These are phyloP conservation scores for Leucocoprinus sp. DNA, from an alignment of 768 basidiomycete genomes.

Conservation along the genomic window DNA sequence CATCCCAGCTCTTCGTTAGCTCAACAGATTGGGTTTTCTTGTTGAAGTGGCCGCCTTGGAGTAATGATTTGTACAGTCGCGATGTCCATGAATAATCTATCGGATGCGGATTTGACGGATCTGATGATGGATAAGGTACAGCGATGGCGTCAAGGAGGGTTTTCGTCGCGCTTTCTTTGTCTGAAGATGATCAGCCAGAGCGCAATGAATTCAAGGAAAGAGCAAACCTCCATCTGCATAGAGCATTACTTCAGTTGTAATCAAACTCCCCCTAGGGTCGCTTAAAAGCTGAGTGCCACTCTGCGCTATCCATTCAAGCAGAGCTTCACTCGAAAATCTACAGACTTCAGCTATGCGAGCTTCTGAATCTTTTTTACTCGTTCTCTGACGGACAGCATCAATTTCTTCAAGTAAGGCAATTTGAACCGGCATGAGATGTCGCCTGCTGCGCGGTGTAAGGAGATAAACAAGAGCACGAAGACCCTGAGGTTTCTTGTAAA, in stretches of 20 bases:
- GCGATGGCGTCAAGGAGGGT: conserved; percentile 54
- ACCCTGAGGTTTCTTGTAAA: conserved; percentile 62
- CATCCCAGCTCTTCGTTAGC: conserved; percentile 39
- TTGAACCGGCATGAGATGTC: conserved; percentile 83
- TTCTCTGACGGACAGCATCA: conserved; percentile 54
- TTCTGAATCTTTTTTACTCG: conserved; percentile 75
- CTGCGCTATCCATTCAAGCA: conserved; percentile 63
- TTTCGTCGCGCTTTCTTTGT: conserved; percentile 57
- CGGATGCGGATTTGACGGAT: conserved; percentile 44
- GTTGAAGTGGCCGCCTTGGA: conserved; percentile 88
- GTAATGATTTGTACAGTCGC: conserved; percentile 78
- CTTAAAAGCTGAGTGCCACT: conserved; percentile 53
- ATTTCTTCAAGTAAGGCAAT: conserved; percentile 67
- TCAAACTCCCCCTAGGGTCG: conserved; percentile 74
- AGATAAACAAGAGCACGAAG: conserved; percentile 79
- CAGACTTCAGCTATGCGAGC: conserved; percentile 65
- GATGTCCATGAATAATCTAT: conserved; percentile 80
- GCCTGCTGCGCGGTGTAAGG: conserved; percentile 70
- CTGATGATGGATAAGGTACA: conserved; percentile 46
- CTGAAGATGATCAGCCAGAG: conserved; percentile 28
- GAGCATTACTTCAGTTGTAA: conserved; percentile 78
- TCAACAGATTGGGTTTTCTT: conserved; percentile 49
- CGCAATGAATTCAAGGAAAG: neutral
- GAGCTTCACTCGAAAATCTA: conserved; percentile 60
- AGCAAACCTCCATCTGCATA: conserved; percentile 74